These are phyloP conservation scores for Ceratocystis destructans DNA, from an alignment of 2,329 filamentous ascomycete species.

Conservation along the genomic window DNA sequence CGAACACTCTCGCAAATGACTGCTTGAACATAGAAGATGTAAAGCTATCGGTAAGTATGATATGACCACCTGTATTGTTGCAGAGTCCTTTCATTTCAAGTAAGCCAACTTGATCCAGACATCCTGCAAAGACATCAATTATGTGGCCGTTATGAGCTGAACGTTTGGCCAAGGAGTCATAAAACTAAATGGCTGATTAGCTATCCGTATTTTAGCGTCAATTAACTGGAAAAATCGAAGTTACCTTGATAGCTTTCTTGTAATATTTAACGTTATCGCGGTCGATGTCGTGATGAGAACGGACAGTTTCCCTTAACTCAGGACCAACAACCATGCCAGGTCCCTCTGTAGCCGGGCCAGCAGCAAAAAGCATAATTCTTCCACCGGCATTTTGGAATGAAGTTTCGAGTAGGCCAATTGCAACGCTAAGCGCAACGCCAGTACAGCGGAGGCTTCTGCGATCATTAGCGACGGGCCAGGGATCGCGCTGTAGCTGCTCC, in stretches of 20 bases:
- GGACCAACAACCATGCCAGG: conserved; percentile 94
- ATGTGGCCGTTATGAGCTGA: conserved; percentile 94
- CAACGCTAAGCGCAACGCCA: conserved; percentile 90
- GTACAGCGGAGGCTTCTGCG: conserved; percentile 82
- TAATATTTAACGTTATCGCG: conserved; percentile 99
- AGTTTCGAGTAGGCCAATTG: conserved; percentile 79
- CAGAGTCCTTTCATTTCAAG: conserved; percentile 96
- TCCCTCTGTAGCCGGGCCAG: conserved; percentile 87
- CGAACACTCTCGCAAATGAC: conserved; percentile 91
- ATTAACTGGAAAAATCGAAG: too few relatives aligned
- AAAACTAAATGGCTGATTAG: conserved; percentile 47
- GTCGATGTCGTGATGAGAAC: conserved; percentile 97
- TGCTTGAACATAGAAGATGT: conserved; percentile 99
- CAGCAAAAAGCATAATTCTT: conserved; percentile 93
- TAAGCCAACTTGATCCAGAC: conserved; percentile 90
- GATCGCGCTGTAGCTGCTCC: conserved; percentile 90
- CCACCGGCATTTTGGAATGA: conserved; percentile 93
- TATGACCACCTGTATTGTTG: conserved; percentile 93
- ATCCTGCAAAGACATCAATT: conserved; percentile 94
- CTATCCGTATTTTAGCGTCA: too few relatives aligned
- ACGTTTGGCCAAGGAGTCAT: conserved; percentile 84
- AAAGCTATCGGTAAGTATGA: conserved; percentile 96
- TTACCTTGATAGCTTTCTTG: conserved; percentile 92
- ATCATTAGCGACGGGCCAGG: conserved; percentile 93
- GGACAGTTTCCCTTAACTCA: conserved; percentile 88